Percentiles rank a stretch among this genome's conserved stretches.
Conservation (phyloP, 2,329 filamentous ascomycete species). For the Botryotinia calthae region DNA sequence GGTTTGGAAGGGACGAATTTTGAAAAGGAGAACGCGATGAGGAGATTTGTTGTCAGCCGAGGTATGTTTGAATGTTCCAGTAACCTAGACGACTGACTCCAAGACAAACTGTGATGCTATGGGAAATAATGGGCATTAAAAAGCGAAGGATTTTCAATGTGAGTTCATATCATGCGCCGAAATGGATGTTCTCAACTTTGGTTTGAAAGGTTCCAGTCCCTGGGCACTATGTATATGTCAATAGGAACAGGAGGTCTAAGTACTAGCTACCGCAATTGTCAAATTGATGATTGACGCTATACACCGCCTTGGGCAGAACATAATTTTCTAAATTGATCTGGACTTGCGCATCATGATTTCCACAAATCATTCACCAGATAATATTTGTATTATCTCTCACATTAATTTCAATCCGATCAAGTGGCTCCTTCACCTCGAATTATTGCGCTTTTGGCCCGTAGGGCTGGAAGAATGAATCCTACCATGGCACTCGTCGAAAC, state of each 20-base stretch:
- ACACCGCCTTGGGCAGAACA: slow-evolving; percentile 13
- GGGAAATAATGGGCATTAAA: not conserved
- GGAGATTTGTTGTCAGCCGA: not conserved
- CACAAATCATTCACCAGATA: not conserved
- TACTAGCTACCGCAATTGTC: not conserved
- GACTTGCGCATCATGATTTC: not conserved
- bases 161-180: not conserved
- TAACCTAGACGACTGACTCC: not conserved
- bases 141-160: not conserved
- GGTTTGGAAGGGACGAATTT: not conserved
- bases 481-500: slow-evolving; percentile 45
- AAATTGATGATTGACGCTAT: not conserved
- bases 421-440: slow-evolving; percentile 53
- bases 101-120: not conserved
- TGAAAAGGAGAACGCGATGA: not conserved
- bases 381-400: not conserved
- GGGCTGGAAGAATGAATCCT: slow-evolving; percentile 43
- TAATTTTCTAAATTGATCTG: not conserved
- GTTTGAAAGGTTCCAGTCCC: not conserved
- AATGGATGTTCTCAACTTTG: not conserved
- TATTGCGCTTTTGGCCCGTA: slow-evolving; percentile 50
- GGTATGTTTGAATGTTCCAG: not conserved
- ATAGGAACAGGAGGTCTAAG: not conserved
- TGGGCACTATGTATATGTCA: not conserved
- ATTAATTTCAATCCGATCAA: not conserved